Conservation (phyloP, 2,329 filamentous ascomycete species). For the Zopfia rhizophila region DNA sequence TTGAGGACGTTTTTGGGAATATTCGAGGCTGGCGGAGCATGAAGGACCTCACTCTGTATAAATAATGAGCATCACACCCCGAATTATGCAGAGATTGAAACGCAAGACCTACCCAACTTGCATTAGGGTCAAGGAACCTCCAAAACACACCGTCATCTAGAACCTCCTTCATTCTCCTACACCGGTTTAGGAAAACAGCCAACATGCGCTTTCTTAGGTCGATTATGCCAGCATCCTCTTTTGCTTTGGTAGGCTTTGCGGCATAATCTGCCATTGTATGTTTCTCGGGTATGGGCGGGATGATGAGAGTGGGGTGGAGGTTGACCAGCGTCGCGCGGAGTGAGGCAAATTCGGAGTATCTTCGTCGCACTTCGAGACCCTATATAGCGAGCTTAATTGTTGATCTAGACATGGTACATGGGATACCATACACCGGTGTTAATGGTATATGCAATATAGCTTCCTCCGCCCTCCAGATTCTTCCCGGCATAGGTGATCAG, state of each 20-base stretch:
- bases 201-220: conserved; percentile 97
- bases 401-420: background rate
- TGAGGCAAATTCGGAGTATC: conserved; percentile 97
- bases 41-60: conserved; percentile 86
- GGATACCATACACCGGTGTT: conserved; percentile 78
- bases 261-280: conserved; percentile 99
- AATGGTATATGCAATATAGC: conserved; percentile 98
- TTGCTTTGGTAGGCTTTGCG: conserved; percentile 96
- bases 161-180: conserved; percentile 90
- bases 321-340: conserved; percentile 87
- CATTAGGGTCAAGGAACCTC: conserved; percentile 97
- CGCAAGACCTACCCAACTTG: conserved; percentile 83
- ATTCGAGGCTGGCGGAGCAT: conserved; percentile 88
- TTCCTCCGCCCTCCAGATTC: conserved; percentile 88
- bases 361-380: conserved; percentile 93
- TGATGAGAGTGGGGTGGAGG: conserved; percentile 92
- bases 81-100: conserved; percentile 7
- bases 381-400: conserved; percentile 51
- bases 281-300: conserved; percentile 98
- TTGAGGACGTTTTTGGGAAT: conserved; percentile 95
- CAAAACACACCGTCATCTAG: conserved; percentile 95
- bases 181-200: conserved; percentile 93
- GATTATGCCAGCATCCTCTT: conserved; percentile 96
- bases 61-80: conserved; percentile 21
- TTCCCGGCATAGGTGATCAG: conserved; percentile 95